A percentile compares a stretch with the other conserved stretches of the same genome.
Evolutionary conservation across 306 rosid genomes (phyloP).

Genomic region (Acacia confusa): DNA sequence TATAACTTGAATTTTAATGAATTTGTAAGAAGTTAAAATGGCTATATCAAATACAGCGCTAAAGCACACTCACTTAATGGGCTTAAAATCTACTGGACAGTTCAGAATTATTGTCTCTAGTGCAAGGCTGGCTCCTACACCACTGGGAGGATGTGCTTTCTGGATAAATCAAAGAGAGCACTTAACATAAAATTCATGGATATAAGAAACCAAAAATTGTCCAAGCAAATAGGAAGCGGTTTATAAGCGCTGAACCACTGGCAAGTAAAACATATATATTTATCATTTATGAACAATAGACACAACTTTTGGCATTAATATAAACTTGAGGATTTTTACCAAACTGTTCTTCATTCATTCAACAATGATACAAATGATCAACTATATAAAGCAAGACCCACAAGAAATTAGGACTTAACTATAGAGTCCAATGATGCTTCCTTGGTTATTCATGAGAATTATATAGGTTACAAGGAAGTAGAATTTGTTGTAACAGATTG

Average conservation of each 20-base stretch:
- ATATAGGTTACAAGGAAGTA: too few relatives aligned
- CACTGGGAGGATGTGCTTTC: slow-evolving; percentile 82
- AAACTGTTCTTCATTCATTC: neutral
- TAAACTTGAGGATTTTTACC: neutral
- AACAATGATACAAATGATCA: neutral
- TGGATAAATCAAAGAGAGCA: slow-evolving; percentile 35
- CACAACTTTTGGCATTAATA: slow-evolving; percentile 2
- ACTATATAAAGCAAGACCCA: neutral
- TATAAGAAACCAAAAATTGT: slow-evolving; percentile 23
- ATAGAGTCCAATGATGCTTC: too few relatives aligned
- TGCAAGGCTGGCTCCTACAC: slow-evolving; percentile 92
- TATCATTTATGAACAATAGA: slow-evolving; percentile 3
- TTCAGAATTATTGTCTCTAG: slow-evolving; percentile 87
- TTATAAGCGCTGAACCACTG: slow-evolving; percentile 1
- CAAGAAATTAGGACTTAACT: neutral
- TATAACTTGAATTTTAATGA: slow-evolving; percentile 12
- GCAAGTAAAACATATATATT: slow-evolving; percentile 14
- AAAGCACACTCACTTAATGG: slow-evolving; percentile 56
- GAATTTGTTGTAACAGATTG: too few relatives aligned
- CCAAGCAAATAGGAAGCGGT: slow-evolving; percentile 24
- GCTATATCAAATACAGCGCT: slow-evolving; percentile 27
- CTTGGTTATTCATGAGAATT: too few relatives aligned
- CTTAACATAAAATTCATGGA: slow-evolving; percentile 24
- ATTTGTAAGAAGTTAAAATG: slow-evolving; percentile 20
- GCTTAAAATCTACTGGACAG: slow-evolving; percentile 63